Conservation (phyloP, 805 yeast genomes). For the Wilhelminamyces savonicus region DNA sequence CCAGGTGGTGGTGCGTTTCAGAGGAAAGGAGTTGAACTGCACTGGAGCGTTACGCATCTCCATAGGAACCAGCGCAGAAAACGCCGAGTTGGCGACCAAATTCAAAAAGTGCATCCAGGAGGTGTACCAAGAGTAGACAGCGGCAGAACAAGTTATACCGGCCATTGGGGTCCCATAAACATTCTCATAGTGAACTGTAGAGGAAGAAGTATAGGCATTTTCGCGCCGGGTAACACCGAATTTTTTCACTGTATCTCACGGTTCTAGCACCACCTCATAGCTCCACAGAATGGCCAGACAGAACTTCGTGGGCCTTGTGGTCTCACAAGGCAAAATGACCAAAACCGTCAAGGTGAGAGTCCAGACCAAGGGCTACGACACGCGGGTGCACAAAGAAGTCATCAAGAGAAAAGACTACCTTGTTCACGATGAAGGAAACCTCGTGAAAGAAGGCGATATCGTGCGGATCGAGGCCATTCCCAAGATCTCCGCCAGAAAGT, state of each 20-base stretch:
- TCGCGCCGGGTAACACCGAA: too few relatives aligned
- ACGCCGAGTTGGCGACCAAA: constrained; percentile 46
- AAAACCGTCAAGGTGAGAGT: constrained; percentile 94
- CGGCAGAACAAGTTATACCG: too few relatives aligned
- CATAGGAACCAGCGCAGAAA: constrained; percentile 79
- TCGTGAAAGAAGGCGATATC: constrained; percentile 91
- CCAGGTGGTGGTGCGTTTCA: constrained; percentile 79
- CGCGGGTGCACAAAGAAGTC: constrained; percentile 66
- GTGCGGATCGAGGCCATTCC: constrained; percentile 89
- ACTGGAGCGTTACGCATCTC: constrained; percentile 82
- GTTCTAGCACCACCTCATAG: too few relatives aligned
- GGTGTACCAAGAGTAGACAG: constrained; percentile 6
- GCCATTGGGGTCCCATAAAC: too few relatives aligned
- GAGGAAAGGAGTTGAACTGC: constrained; percentile 90
- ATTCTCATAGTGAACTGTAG: too few relatives aligned
- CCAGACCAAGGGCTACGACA: constrained; percentile 67
- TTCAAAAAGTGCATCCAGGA: constrained; percentile 25
- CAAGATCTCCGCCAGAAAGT: constrained; percentile 75
- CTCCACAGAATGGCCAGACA: constrained; percentile 67
- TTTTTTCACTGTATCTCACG: too few relatives aligned
- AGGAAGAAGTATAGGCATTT: too few relatives aligned
- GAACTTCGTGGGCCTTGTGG: constrained; percentile 85
- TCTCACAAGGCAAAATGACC: constrained; percentile 93
- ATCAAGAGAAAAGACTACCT: constrained; percentile 74
- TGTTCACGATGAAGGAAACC: constrained; percentile 90